Percentiles rank a stretch among this genome's conserved stretches.
Evolutionary conservation across 371 early-diverging fungal species (phyloP).

Genomic region (Rhizopus sp.): DNA sequence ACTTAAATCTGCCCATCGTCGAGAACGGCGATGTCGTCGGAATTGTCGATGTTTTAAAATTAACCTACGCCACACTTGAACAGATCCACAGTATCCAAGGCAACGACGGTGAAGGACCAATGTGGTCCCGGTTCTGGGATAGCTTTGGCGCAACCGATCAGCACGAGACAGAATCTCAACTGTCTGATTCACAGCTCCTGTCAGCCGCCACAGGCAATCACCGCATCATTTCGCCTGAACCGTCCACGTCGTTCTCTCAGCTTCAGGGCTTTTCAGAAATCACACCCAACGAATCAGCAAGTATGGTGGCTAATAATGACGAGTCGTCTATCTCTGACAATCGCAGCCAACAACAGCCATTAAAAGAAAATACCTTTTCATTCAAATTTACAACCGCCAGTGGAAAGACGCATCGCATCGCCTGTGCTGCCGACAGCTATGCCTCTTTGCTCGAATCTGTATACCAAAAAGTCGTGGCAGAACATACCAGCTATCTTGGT

Average conservation of each 20-base stretch:
- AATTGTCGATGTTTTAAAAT: conserved; percentile 86
- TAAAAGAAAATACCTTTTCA: conserved; percentile 29
- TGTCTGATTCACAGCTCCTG: conserved; percentile 36
- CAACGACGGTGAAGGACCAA: conserved; percentile 41
- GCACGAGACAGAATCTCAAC: conserved; percentile 37
- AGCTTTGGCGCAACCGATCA: conserved; percentile 44
- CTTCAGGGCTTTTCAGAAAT: conserved; percentile 44
- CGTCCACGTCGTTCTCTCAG: conserved; percentile 38
- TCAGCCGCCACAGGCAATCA: conserved; percentile 16
- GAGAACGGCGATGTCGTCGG: conserved; percentile 74
- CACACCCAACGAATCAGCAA: conserved; percentile 52
- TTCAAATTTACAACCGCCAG: conserved; percentile 42
- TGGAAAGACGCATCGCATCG: conserved; percentile 42
- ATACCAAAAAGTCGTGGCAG: conserved; percentile 40
- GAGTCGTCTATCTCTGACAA: conserved; percentile 56
- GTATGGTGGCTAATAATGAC: conserved; percentile 43
- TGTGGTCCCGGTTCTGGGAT: conserved; percentile 57
- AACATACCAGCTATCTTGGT: conserved; percentile 27
- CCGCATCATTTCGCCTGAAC: conserved; percentile 42
- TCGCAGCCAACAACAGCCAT: conserved; percentile 8
- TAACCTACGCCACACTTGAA: conserved; percentile 76
- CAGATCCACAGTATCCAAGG: conserved; percentile 55
- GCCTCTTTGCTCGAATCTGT: conserved; percentile 31
- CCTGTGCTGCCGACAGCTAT: conserved; percentile 26
- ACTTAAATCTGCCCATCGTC: conserved; percentile 88